Percentiles rank a stretch among this genome's conserved stretches.
Conservation (phyloP, 2,329 filamentous ascomycete genomes). For the Sphaceloma murrayae region DNA sequence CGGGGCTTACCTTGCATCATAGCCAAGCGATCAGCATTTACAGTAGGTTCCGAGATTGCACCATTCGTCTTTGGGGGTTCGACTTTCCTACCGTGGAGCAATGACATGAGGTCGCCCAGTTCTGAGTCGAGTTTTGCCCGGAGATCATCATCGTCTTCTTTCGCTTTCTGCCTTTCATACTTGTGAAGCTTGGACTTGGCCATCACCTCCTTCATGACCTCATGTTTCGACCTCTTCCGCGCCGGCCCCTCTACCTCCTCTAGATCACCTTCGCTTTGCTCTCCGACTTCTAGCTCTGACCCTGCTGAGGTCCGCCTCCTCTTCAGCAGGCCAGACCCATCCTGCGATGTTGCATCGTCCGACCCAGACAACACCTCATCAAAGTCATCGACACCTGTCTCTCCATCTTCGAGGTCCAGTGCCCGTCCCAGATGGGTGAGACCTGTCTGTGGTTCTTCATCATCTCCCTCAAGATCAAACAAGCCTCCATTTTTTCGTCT, state of each 20-base stretch:
- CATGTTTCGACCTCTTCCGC: slow-evolving; percentile 86
- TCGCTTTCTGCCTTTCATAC: slow-evolving; percentile 82
- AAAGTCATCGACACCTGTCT: slow-evolving; percentile 46
- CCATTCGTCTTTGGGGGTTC: slow-evolving; percentile 26
- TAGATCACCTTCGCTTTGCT: slow-evolving; percentile 35
- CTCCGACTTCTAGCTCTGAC: slow-evolving; percentile 48
- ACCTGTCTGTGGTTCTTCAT: slow-evolving; percentile 45
- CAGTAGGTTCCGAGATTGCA: slow-evolving; percentile 27
- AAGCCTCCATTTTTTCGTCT: slow-evolving; percentile 66
- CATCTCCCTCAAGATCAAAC: slow-evolving; percentile 85
- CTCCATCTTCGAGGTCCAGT: slow-evolving; percentile 58
- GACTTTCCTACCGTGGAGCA: slow-evolving; percentile 50
- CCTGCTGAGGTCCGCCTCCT: slow-evolving; percentile 34
- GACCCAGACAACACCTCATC: slow-evolving; percentile 30
- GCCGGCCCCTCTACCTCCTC: slow-evolving; percentile 53
- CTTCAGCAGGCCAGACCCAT: slow-evolving; percentile 33
- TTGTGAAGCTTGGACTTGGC: slow-evolving; percentile 95
- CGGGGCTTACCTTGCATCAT: slow-evolving; percentile 53
- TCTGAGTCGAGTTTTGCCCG: slow-evolving; percentile 77
- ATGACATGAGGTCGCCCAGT: slow-evolving; percentile 62
- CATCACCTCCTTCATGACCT: slow-evolving; percentile 96
- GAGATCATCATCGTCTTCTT: slow-evolving; percentile 87
- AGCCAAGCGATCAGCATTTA: slow-evolving; percentile 54
- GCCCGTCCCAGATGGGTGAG: slow-evolving; percentile 69
- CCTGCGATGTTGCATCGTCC: slow-evolving; percentile 28